Conservation (phyloP, 805 yeast genomes). For the Candida chauliodis region DNA sequence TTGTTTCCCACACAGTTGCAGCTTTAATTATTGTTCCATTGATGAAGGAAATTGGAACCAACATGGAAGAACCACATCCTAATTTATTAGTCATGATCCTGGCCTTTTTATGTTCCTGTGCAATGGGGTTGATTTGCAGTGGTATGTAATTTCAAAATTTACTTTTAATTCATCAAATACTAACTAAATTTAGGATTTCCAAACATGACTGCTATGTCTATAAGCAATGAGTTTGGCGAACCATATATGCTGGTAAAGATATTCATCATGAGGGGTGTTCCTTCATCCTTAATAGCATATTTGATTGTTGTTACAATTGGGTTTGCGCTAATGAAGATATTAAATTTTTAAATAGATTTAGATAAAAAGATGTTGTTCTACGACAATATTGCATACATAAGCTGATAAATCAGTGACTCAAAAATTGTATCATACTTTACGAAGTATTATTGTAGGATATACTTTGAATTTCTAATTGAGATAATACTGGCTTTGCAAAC, state of each 20-base stretch:
- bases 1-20: conserved; percentile 95
- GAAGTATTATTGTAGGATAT: no score
- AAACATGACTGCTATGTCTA: conserved; percentile 93
- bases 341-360: conserved; percentile 26
- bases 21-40: conserved; percentile 90
- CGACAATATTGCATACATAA: no score
- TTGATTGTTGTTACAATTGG: conserved; percentile 75
- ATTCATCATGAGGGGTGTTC: conserved; percentile 88
- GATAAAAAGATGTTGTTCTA: no score
- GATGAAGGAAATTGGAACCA: conserved; percentile 83
- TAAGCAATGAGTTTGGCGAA: conserved; percentile 88
- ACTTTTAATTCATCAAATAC: not conserved
- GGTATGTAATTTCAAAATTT: not conserved
- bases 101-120: conserved; percentile 78
- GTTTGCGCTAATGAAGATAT: conserved; percentile 58
- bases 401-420: no score
- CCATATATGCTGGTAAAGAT: conserved; percentile 84
- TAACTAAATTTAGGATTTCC: conserved; percentile 65
- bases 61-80: conserved; percentile 77
- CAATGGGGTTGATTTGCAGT: conserved; percentile 97
- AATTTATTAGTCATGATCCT: conserved; percentile 67
- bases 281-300: conserved; percentile 76
- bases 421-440: no score
- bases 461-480: no score
- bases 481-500: no score